A percentile compares a stretch with the other conserved stretches of the same genome.
phyloP scores from a whole-genome alignment of 1,284 basidiomycete genomes.

The Lignosus rhinocerotis region DNA sequence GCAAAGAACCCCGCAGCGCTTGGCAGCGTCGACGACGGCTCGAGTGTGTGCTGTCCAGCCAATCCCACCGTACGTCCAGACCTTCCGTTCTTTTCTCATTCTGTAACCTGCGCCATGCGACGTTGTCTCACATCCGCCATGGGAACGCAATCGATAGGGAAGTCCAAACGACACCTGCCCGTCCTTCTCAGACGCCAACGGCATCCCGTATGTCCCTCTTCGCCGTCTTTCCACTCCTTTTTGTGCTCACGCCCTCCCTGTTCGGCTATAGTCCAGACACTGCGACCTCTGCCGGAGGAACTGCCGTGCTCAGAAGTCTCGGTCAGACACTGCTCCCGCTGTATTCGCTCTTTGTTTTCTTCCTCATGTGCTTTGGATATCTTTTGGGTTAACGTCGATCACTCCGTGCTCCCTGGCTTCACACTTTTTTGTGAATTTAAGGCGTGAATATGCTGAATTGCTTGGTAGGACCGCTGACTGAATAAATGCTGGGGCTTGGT shows the following conservation, averaged over 20 bases:
- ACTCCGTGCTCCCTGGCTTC: neutral
- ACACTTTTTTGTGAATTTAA: neutral
- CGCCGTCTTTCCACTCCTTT: neutral
- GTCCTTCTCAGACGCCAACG: conserved; percentile 70
- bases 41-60: conserved; percentile 67
- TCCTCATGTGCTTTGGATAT: conserved; percentile 10
- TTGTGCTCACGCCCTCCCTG: neutral
- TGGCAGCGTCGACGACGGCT: conserved; percentile 60
- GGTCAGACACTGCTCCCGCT: conserved; percentile 14
- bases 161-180: conserved; percentile 59
- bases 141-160: conserved; percentile 34
- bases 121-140: neutral
- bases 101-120: no score
- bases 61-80: conserved; percentile 53
- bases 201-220: conserved; percentile 56
- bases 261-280: conserved; percentile 9
- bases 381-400: conserved; percentile 5
- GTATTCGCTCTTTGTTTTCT: conserved; percentile 17
- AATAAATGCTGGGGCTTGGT: no score
- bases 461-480: no score
- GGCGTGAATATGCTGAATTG: no score
- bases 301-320: neutral
- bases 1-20: conserved; percentile 57
- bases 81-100: neutral
- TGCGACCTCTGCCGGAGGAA: conserved; percentile 8